Conservation (phyloP, 148 eudicot species). For the Heliosperma pusillum region DNA sequence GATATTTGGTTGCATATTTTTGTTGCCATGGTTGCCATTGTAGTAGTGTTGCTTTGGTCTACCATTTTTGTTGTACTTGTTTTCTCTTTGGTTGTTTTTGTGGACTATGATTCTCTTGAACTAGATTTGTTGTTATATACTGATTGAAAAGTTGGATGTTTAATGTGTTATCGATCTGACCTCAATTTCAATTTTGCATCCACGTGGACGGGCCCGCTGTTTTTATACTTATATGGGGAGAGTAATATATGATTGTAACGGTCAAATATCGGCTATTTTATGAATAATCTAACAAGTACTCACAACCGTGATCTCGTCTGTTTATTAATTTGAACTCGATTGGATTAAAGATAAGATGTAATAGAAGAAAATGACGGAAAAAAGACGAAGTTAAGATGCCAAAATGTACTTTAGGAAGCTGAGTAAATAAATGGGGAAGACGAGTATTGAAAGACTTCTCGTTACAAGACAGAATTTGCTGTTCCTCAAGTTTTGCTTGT, state of each 20-base stretch:
- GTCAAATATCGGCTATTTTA: background rate
- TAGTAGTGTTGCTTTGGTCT: conserved; percentile 20
- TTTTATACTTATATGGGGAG: background rate
- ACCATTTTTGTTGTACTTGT: conserved; percentile 21
- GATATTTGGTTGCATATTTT: conserved; percentile 72
- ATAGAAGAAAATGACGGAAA: too few species aligned
- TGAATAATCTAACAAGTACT: too few species aligned
- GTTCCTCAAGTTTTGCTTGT: conserved; percentile 4
- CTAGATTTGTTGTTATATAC: background rate
- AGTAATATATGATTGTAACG: background rate
- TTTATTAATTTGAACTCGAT: too few species aligned
- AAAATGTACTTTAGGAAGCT: too few species aligned
- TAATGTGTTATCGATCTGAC: background rate
- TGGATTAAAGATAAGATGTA: too few species aligned
- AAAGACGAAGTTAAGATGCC: too few species aligned
- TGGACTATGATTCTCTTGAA: background rate
- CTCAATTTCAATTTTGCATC: background rate
- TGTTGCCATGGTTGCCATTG: conserved; percentile 45
- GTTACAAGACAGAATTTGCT: background rate
- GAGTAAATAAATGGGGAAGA: too few species aligned
- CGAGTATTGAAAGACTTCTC: too few species aligned
- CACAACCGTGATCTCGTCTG: too few species aligned
- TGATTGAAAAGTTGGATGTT: background rate
- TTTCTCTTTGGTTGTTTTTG: background rate
- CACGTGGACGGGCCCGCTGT: background rate